These are phyloP conservation scores for Bruguiera gymnorhiza DNA, from an alignment of 345 rosid genomes.

Conservation along the genomic window DNA sequence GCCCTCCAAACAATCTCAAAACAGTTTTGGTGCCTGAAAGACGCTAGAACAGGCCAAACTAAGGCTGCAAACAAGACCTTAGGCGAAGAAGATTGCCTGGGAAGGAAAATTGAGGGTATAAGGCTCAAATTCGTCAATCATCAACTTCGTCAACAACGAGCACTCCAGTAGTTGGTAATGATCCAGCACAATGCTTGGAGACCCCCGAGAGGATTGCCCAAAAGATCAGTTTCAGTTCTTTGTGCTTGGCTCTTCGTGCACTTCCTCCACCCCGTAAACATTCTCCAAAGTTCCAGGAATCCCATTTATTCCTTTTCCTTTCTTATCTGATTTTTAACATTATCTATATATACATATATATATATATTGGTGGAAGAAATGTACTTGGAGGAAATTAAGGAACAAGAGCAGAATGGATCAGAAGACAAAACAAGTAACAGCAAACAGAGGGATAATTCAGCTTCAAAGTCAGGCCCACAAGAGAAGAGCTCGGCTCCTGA, in stretches of 20 bases:
- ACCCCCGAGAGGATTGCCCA: slow-evolving; percentile 87
- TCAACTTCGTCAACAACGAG: slow-evolving; percentile 78
- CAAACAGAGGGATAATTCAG: too few species aligned
- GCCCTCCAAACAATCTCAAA: slow-evolving; percentile 75
- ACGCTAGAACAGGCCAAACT: slow-evolving; percentile 69
- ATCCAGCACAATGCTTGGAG: slow-evolving; percentile 93
- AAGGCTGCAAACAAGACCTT: slow-evolving; percentile 63
- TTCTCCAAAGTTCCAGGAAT: too few species aligned
- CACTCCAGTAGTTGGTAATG: slow-evolving; percentile 27
- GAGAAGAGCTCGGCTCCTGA: too few species aligned
- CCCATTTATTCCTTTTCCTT: too few species aligned
- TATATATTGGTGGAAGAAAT: too few species aligned
- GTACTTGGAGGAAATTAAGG: too few species aligned
- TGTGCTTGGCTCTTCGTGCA: slow-evolving; percentile 93
- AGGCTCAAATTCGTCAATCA: slow-evolving; percentile 70
- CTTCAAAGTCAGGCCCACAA: too few species aligned
- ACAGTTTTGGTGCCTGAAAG: slow-evolving; percentile 78
- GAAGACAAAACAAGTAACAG: too few species aligned
- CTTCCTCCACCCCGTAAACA: slow-evolving; percentile 83
- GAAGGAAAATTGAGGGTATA: slow-evolving; percentile 50
- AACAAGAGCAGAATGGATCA: too few species aligned
- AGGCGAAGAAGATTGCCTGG: slow-evolving; percentile 64
- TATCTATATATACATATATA: too few species aligned
- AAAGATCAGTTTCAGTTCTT: slow-evolving; percentile 79
- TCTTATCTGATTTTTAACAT: too few species aligned